Evolutionary conservation across 257 asterid species (phyloP).

Genomic region (Thymus quinquecostatus): DNA sequence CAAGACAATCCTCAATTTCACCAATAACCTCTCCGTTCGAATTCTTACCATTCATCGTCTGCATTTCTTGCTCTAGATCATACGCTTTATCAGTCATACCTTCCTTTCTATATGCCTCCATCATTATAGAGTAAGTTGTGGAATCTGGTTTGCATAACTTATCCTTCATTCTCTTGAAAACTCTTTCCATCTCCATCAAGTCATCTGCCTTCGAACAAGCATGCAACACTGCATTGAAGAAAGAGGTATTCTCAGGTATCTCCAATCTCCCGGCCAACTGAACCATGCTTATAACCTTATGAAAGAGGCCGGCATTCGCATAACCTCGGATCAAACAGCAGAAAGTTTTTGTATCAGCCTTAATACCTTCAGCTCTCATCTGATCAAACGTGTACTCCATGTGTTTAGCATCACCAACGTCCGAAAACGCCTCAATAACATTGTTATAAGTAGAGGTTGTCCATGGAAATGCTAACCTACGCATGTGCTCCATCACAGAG

Average conservation of each 20-base stretch:
- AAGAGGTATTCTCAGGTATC: conserved; percentile 83
- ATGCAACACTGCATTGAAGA: conserved; percentile 74
- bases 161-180: conserved; percentile 81
- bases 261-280: conserved; percentile 80
- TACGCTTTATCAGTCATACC: conserved; percentile 84
- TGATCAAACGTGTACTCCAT: conserved; percentile 87
- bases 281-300: conserved; percentile 74
- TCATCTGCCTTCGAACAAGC: conserved; percentile 90
- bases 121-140: conserved; percentile 69
- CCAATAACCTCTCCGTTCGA: conserved; percentile 29
- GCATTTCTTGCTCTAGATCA: conserved; percentile 71
- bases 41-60: conserved; percentile 32
- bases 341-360: conserved; percentile 81
- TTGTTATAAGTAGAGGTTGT: conserved; percentile 92
- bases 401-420: conserved; percentile 75
- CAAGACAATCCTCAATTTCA: conserved; percentile 33
- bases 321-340: conserved; percentile 88
- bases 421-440: conserved; percentile 89
- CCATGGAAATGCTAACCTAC: conserved; percentile 89
- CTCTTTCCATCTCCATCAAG: conserved; percentile 90
- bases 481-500: conserved; percentile 94
- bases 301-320: conserved; percentile 81
- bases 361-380: conserved; percentile 83
- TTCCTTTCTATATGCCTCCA: conserved; percentile 76
- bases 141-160: conserved; percentile 70